Percentiles rank a stretch among this genome's conserved stretches.
Evolutionary conservation across 2,329 filamentous ascomycete species (phyloP).

Genomic region (Aureobasidium sp.): DNA sequence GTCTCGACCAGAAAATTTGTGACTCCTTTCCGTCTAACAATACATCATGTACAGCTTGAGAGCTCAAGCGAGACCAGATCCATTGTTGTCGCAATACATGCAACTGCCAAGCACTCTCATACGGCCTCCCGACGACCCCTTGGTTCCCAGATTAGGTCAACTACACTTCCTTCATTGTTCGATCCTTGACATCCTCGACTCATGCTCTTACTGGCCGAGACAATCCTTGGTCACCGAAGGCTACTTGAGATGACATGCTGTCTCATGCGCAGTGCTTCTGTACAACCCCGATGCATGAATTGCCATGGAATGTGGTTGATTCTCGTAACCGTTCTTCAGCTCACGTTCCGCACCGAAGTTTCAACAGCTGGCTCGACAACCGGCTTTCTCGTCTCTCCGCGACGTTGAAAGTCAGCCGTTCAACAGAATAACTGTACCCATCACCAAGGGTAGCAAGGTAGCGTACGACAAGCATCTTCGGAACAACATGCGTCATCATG

Average conservation of each 20-base stretch:
- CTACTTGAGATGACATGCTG: neutral
- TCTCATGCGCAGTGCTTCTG: neutral
- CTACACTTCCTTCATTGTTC: neutral
- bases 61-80: neutral
- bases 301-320: slow-evolving; percentile 10
- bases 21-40: neutral
- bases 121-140: neutral
- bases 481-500: neutral
- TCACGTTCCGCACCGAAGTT: slow-evolving; percentile 2
- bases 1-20: neutral
- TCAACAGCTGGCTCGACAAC: slow-evolving; percentile 9
- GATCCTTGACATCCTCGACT: neutral
- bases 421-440: neutral
- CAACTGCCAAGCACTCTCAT: neutral
- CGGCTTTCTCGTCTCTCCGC: neutral
- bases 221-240: neutral
- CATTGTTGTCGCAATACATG: neutral
- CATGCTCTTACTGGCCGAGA: neutral
- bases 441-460: neutral
- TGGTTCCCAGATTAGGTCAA: neutral
- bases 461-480: neutral
- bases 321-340: neutral
- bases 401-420: neutral
- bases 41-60: neutral
- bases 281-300: neutral